These are phyloP conservation scores for Prunus yedoensis DNA, from an alignment of 331 rosid genomes.

Conservation along the genomic window DNA sequence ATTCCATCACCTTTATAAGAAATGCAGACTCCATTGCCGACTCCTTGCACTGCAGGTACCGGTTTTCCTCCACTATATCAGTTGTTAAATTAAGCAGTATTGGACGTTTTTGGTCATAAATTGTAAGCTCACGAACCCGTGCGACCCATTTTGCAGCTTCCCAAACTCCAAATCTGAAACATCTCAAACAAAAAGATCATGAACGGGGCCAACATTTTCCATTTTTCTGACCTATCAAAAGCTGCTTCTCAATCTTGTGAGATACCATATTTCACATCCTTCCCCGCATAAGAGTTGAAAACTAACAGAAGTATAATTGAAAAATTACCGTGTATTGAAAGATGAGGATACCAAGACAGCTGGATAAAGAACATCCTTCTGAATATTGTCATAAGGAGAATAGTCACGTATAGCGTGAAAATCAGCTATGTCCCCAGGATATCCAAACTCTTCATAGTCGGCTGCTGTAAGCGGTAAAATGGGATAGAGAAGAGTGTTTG, in stretches of 20 bases:
- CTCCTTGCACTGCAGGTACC: conserved; percentile 91
- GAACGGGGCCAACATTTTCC: background rate
- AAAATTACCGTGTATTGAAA: conserved; percentile 75
- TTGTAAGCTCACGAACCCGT: conserved; percentile 63
- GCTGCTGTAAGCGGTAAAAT: conserved; percentile 67
- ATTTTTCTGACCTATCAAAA: background rate
- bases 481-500: conserved; percentile 83
- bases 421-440: conserved; percentile 73
- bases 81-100: conserved; percentile 70
- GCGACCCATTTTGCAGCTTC: conserved; percentile 98
- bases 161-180: conserved; percentile 92
- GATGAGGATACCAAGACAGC: conserved; percentile 72
- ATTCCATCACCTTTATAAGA: conserved; percentile 72
- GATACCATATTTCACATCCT: background rate
- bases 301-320: background rate
- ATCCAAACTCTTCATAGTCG: conserved; percentile 93
- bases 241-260: background rate
- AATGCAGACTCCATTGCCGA: conserved; percentile 84
- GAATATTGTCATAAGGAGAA: conserved; percentile 90
- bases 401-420: conserved; percentile 73
- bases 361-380: conserved; percentile 69
- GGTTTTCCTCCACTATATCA: conserved; percentile 85
- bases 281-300: background rate
- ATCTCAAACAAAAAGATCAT: conserved; percentile 11
- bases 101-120: conserved; percentile 72